Base-by-base conservation (phyloP, 176 grass and related monocot species). In the Musa beccarii region DNA sequence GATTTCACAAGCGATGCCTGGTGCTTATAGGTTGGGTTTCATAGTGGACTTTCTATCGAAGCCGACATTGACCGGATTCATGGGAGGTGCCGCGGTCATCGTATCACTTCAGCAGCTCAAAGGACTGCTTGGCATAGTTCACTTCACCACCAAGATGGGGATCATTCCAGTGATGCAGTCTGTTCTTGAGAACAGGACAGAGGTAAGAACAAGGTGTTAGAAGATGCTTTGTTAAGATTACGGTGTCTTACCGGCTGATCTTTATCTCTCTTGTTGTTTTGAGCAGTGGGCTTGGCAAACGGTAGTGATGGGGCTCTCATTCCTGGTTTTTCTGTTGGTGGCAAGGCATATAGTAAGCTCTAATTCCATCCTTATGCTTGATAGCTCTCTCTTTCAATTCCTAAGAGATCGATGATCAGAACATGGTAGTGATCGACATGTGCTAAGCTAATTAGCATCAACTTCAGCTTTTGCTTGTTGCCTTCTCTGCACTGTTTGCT, bases 101-200 rank as follows among this genome's bases (percentile, higher is more conserved):
- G 96, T 99, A n/a, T 99, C 96, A 19, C 91, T 99, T 63, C 96
- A 99, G 79, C 96, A 99, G 84, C 89, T 99, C 49, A 99, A 99
- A 80, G 91, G 96, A 5, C 65, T 99, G 0, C 86, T 99, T 64
- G 96, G 96, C 54, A 95, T 99, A 82, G 79, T 88, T 75, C 96
- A 99, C 64, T 99, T 99, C 91, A 99, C 96, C 2, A 83, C 86
- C 1, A 83, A 92, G 78, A 99, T 99, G 96, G 86, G 90, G 7
- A 86, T 99, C 78, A 10, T 99, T 74, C 86, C 84, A 68, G 96
- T 99, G 74, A 92, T 99, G 91, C 34, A 64, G 26, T 95, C 96
- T 81, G 96, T 95, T 76, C 13, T 99, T 49, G 52, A 72, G 54
- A 76, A 81, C 10, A 92, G 81, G 80, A 15, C 83, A 62, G 96